A percentile compares a stretch with the other conserved stretches of the same genome.
phyloP scores from a whole-genome alignment of 2,329 filamentous ascomycete genomes.

The Colletotrichum liaoningense region DNA sequence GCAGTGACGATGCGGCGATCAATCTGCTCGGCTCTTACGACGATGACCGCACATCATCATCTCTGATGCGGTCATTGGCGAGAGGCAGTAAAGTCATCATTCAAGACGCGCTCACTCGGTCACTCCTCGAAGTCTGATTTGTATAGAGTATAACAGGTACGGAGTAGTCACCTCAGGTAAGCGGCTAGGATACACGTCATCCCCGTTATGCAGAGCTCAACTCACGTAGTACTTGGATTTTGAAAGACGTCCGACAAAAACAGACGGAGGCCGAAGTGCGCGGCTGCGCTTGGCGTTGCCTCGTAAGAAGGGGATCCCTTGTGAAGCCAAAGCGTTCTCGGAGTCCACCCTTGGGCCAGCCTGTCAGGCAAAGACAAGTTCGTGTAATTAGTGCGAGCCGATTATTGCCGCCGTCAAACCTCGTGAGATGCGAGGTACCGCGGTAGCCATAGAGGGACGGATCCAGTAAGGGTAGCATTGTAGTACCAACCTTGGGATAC shows the following conservation, averaged over 20 bases:
- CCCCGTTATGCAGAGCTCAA: background rate
- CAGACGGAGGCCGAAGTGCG: constrained; percentile 8
- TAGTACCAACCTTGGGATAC: no score
- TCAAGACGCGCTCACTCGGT: background rate
- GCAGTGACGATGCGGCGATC: background rate
- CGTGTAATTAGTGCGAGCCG: background rate
- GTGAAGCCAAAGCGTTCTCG: background rate
- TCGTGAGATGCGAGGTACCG: background rate
- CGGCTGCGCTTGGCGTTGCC: background rate
- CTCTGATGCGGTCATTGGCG: background rate
- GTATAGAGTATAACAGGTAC: background rate
- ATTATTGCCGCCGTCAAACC: constrained; percentile 7
- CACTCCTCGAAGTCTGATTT: no score
- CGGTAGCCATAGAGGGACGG: background rate
- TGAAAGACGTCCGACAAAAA: background rate
- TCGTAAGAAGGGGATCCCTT: constrained; percentile 13
- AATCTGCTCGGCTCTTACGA: background rate
- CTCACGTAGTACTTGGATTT: no score
- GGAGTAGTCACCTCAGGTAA: background rate
- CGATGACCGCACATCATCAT: constrained; percentile 10
- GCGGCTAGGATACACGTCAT: background rate
- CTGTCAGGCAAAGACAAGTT: background rate
- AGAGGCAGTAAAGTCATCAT: background rate
- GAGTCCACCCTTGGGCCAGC: background rate
- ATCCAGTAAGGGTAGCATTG: background rate